These are phyloP conservation scores for Isatis lusitanica DNA, from an alignment of 441 rosid genomes.

Conservation along the genomic window DNA sequence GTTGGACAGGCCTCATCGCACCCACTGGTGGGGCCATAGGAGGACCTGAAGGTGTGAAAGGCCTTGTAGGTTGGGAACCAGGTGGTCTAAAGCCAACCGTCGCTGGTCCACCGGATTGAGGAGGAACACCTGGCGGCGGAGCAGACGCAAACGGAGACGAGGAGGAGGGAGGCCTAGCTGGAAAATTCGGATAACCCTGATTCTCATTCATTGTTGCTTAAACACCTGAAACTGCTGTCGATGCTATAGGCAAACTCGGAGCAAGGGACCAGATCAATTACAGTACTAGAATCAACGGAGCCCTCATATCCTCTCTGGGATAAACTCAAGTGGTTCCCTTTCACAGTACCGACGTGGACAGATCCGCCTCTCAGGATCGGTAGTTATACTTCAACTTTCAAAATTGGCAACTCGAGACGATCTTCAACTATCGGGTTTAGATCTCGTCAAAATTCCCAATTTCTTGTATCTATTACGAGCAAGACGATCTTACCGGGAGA, in stretches of 20 bases:
- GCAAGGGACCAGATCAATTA: conserved; percentile 17
- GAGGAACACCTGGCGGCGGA: conserved; percentile 59
- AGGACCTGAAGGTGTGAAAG: conserved; percentile 50
- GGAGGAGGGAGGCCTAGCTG: conserved; percentile 42
- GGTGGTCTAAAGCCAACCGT: conserved; percentile 59
- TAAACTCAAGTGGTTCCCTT: not conserved
- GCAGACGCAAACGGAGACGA: conserved; percentile 65
- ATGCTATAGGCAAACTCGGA: conserved; percentile 5
- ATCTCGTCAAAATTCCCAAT: conserved; percentile 13
- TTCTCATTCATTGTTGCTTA: conserved; percentile 68
- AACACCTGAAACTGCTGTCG: conserved; percentile 6
- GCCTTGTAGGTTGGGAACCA: conserved; percentile 45
- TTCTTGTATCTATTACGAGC: not conserved
- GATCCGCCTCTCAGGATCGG: conserved; percentile 14
- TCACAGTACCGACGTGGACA: conserved; percentile 16
- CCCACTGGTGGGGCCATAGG: conserved; percentile 40
- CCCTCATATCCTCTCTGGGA: conserved; percentile 7
- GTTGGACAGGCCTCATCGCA: conserved; percentile 51
- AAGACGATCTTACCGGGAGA: conserved; percentile 13
- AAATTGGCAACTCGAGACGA: conserved; percentile 15
- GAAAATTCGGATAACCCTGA: conserved; percentile 63
- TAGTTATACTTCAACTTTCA: not conserved
- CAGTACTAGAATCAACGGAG: conserved; percentile 16
- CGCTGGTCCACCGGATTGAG: conserved; percentile 62
- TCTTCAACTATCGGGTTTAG: conserved; percentile 10